These are phyloP conservation scores for Candida freyschussii DNA, from an alignment of 1,139 yeast species.

Conservation along the genomic window DNA sequence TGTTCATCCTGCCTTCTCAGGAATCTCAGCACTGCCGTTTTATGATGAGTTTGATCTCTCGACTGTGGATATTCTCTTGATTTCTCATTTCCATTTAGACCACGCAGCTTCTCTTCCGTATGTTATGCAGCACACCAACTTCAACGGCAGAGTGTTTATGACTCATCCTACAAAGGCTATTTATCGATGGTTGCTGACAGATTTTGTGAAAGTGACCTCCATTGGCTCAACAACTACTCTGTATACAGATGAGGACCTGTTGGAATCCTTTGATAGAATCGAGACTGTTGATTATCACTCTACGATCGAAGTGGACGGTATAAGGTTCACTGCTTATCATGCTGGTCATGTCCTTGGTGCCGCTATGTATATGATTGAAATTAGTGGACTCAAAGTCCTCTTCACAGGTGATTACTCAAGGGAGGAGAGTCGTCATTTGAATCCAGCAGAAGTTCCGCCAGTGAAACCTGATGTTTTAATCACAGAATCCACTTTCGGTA, in stretches of 20 bases:
- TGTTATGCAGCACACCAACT: slow-evolving; percentile 94
- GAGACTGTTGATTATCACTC: slow-evolving; percentile 96
- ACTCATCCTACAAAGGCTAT: slow-evolving; percentile 99
- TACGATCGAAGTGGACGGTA: slow-evolving; percentile 89
- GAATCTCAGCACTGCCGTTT: slow-evolving; percentile 87
- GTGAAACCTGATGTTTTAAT: slow-evolving; percentile 83
- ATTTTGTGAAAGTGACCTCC: slow-evolving; percentile 87
- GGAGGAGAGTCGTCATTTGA: slow-evolving; percentile 92
- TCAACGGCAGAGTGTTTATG: slow-evolving; percentile 95
- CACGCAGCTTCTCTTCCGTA: slow-evolving; percentile 98
- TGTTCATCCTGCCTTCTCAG: slow-evolving; percentile 91
- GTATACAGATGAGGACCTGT: slow-evolving; percentile 87
- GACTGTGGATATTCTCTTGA: slow-evolving; percentile 77
- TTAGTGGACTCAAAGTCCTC: slow-evolving; percentile 83
- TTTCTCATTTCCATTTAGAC: slow-evolving; percentile 94
- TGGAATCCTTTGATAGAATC: slow-evolving; percentile 80
- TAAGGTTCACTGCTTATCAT: slow-evolving; percentile 94
- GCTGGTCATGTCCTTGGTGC: slow-evolving; percentile 99
- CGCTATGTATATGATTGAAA: slow-evolving; percentile 93
- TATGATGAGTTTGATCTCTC: slow-evolving; percentile 92
- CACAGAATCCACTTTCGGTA: slow-evolving; percentile 95
- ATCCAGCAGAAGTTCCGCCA: slow-evolving; percentile 93
- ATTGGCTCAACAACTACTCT: slow-evolving; percentile 52
- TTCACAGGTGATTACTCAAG: slow-evolving; percentile 97
- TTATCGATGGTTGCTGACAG: slow-evolving; percentile 89